phyloP scores from a whole-genome alignment of 2,329 filamentous ascomycete genomes.

The Alternaria infectoria region DNA sequence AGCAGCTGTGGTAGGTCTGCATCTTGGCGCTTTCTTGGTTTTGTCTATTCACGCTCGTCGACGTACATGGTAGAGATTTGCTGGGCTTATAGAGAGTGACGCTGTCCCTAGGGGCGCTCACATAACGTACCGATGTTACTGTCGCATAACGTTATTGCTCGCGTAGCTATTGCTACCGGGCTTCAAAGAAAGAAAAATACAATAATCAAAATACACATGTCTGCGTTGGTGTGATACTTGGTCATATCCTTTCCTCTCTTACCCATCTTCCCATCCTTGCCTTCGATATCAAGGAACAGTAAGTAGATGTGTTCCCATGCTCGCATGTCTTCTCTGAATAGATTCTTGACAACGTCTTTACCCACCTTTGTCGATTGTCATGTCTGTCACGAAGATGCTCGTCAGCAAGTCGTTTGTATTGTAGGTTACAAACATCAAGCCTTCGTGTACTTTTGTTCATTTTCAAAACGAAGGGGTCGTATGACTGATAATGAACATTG shows the following conservation, averaged over 20 bases:
- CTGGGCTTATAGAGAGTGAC: neutral
- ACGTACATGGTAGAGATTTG: neutral
- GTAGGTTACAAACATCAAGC: neutral
- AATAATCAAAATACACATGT: neutral
- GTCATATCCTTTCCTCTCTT: accelerated
- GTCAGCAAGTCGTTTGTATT: neutral
- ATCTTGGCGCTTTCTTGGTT: conserved; percentile 8
- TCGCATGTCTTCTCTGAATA: neutral
- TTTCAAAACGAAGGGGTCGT: neutral
- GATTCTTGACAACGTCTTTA: accelerated
- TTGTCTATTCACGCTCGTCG: neutral
- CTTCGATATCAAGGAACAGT: neutral
- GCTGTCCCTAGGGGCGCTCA: neutral
- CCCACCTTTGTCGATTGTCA: neutral
- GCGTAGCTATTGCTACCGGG: neutral
- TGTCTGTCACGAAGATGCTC: neutral
- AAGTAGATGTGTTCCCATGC: neutral
- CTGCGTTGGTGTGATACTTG: neutral
- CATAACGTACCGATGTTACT: neutral
- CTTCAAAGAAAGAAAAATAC: neutral
- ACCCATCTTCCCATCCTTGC: neutral
- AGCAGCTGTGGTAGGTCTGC: conserved; percentile 35
- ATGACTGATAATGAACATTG: neutral
- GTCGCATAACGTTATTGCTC: neutral
- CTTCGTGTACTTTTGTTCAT: neutral